These are phyloP conservation scores for Martiniozyma asiatica DNA, from an alignment of 1,139 yeast genomes.

Conservation along the genomic window DNA sequence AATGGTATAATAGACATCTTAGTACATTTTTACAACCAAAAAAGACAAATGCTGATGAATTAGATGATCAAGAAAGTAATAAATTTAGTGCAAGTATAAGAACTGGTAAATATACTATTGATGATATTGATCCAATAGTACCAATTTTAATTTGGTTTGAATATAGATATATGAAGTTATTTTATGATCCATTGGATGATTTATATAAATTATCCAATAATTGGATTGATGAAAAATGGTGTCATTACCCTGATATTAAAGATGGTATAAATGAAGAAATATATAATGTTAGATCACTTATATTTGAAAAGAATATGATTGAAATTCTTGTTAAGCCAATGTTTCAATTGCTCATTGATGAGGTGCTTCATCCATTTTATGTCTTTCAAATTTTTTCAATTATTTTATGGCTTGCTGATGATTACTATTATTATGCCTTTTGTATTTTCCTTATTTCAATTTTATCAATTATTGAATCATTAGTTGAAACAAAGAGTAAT, in stretches of 20 bases:
- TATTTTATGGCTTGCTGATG: conserved; percentile 81
- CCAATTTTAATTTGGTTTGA: conserved; percentile 60
- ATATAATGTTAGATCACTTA: conserved; percentile 55
- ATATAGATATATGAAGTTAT: conserved; percentile 72
- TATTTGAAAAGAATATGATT: conserved; percentile 69
- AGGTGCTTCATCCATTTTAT: conserved; percentile 88
- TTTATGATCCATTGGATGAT: conserved; percentile 80
- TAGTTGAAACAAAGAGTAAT: conserved; percentile 73
- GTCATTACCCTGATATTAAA: conserved; percentile 39
- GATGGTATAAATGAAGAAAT: conserved; percentile 64
- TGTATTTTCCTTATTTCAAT: conserved; percentile 84
- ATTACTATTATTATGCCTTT: conserved; percentile 83
- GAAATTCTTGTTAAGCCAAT: conserved; percentile 67
- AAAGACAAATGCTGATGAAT: conserved; percentile 9
- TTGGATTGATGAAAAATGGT: conserved; percentile 82
- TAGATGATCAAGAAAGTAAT: conserved; percentile 12
- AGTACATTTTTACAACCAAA: conserved; percentile 44
- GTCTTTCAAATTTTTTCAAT: conserved; percentile 89
- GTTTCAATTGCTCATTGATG: conserved; percentile 60
- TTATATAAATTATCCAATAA: conserved; percentile 71
- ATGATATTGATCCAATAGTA: conserved; percentile 46
- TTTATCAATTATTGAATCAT: conserved; percentile 65
- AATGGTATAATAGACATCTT: conserved; percentile 56
- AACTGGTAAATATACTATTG: conserved; percentile 10
- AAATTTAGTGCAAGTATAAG: conserved; percentile 2